phyloP scores from a whole-genome alignment of 805 yeast genomes.

The Novakomyces olei region DNA sequence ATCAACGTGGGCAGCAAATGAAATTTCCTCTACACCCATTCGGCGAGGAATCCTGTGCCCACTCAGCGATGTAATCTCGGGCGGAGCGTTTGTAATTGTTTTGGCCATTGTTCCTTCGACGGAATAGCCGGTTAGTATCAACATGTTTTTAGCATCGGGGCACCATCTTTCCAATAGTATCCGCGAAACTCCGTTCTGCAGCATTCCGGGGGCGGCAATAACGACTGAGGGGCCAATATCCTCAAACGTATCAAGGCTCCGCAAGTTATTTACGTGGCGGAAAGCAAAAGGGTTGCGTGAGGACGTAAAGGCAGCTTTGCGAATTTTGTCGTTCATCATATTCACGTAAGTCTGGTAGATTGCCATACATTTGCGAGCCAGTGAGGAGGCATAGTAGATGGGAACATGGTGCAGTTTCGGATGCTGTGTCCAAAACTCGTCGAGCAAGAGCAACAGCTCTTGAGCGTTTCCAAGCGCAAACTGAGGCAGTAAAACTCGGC shows the following conservation, averaged over 20 bases:
- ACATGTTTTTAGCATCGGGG: conserved; percentile 78
- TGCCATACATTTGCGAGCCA: conserved; percentile 91
- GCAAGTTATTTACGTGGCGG: conserved; percentile 58
- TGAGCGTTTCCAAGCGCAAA: conserved; percentile 96
- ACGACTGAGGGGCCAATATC: conserved; percentile 93
- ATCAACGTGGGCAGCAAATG: conserved; percentile 99
- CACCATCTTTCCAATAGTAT: conserved; percentile 89
- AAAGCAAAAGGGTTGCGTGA: conserved; percentile 70
- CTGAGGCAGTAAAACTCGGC: conserved; percentile 77
- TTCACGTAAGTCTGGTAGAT: conserved; percentile 90
- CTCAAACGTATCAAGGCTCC: conserved; percentile 62
- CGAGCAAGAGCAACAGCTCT: conserved; percentile 68
- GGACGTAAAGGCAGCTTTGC: conserved; percentile 43
- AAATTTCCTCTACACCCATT: conserved; percentile 70
- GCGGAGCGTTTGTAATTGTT: conserved; percentile 66
- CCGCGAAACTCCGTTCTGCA: conserved; percentile 80
- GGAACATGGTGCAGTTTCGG: conserved; percentile 63
- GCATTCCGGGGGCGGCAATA: conserved; percentile 95
- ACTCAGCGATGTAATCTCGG: conserved; percentile 54
- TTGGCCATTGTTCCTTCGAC: conserved; percentile 98
- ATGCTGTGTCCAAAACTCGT: conserved; percentile 82
- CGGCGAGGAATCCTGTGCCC: conserved; percentile 63
- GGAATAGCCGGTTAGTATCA: conserved; percentile 85
- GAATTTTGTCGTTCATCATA: conserved; percentile 87
- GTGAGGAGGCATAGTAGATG: conserved; percentile 73